Evolutionary conservation across 495 filamentous ascomycete genomes (phyloP).

Genomic region (Staphylotrichum longicolle): DNA sequence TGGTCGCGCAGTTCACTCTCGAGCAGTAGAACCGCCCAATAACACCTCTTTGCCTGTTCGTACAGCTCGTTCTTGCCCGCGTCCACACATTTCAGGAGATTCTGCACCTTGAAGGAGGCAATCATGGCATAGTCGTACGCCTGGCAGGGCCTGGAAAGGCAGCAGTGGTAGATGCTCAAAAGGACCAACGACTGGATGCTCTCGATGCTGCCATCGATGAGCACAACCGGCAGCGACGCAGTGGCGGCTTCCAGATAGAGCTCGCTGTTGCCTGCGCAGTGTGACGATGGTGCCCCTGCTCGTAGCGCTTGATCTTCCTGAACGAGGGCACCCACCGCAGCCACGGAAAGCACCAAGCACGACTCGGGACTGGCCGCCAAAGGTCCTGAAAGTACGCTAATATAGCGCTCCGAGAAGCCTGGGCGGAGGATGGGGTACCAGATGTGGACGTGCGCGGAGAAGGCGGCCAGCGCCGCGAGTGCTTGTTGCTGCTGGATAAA

Average conservation of each 20-base stretch:
- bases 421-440: conserved; percentile 2
- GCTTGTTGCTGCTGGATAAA: neutral
- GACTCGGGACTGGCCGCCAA: conserved; percentile 2
- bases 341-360: neutral
- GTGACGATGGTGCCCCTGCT: neutral
- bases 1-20: conserved; percentile 3
- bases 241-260: conserved; percentile 5
- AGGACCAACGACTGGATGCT: conserved; percentile 1
- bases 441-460: conserved; percentile 4
- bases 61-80: conserved; percentile 4
- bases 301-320: neutral
- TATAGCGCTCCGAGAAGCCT: conserved; percentile 1
- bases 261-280: neutral
- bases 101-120: conserved; percentile 8
- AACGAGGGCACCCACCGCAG: conserved; percentile 2
- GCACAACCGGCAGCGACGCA: conserved; percentile 4
- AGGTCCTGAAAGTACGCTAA: neutral
- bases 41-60: conserved; percentile 7
- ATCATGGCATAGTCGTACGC: conserved; percentile 1
- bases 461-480: neutral
- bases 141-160: conserved; percentile 6
- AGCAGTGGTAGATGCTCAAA: conserved; percentile 4
- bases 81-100: neutral
- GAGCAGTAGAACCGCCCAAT: conserved; percentile 1
- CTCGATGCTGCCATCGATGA: neutral